A percentile compares a stretch with the other conserved stretches of the same genome.
Conservation (phyloP, 106 monocot species). For the Amphibolis antarctica region DNA sequence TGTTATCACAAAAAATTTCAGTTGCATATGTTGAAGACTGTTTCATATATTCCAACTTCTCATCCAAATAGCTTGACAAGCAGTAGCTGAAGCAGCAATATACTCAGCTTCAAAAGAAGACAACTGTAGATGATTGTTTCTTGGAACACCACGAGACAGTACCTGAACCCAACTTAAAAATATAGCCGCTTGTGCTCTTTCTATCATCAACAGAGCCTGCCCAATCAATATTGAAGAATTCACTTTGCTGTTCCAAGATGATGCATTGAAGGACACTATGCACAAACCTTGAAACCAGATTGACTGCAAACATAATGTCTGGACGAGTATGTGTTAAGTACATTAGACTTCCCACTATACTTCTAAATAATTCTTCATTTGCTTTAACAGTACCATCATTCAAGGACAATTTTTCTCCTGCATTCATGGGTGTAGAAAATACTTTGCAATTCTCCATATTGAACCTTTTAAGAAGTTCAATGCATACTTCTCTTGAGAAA, state of each 20-base stretch:
- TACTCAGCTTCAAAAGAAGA: too few relatives aligned
- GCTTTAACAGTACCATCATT: neutral
- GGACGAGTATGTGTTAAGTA: constrained; percentile 1
- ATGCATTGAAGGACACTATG: neutral
- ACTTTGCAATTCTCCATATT: neutral
- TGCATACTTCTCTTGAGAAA: constrained; percentile 2
- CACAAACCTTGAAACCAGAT: neutral
- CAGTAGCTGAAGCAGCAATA: too few relatives aligned
- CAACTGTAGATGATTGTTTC: too few relatives aligned
- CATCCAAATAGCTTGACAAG: too few relatives aligned
- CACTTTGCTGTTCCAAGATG: neutral
- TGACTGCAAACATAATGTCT: neutral
- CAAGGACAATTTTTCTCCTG: neutral
- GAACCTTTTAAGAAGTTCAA: neutral
- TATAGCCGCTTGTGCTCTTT: too few relatives aligned
- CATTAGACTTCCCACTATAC: neutral
- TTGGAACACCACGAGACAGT: too few relatives aligned
- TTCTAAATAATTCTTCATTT: neutral
- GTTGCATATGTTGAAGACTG: too few relatives aligned
- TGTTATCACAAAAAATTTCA: too few relatives aligned
- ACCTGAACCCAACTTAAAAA: too few relatives aligned
- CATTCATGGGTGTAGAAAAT: constrained; percentile 1
- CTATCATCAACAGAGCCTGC: too few relatives aligned
- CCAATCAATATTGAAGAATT: neutral
- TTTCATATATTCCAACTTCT: too few relatives aligned